These are phyloP conservation scores for Petunia secreta DNA, from an alignment of 257 asterid species.

Conservation along the genomic window DNA sequence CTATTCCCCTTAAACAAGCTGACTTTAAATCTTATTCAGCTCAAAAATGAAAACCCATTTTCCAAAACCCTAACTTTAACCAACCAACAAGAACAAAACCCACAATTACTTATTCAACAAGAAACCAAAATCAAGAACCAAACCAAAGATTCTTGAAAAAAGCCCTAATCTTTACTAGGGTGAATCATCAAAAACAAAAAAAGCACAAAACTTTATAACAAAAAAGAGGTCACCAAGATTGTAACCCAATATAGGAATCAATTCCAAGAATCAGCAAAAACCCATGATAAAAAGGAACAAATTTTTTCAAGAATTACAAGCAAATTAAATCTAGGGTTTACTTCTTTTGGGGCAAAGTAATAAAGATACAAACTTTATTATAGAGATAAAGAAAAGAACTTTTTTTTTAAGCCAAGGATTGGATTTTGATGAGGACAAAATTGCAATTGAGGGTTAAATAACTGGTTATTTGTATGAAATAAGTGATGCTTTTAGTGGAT, in stretches of 20 bases:
- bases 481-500: conserved; percentile 1
- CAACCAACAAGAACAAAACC: too few species aligned
- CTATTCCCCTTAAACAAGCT: not conserved
- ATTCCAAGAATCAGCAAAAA: conserved; percentile 23
- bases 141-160: not conserved
- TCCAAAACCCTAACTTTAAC: too few species aligned
- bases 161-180: not conserved
- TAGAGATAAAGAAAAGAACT: not conserved
- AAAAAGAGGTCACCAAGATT: conserved; percentile 27
- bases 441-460: not conserved
- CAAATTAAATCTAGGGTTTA: too few species aligned
- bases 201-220: conserved; percentile 25
- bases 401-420: conserved; percentile 11
- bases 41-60: too few species aligned
- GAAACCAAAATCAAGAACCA: too few species aligned
- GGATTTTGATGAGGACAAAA: conserved; percentile 24
- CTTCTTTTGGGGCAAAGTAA: not conserved
- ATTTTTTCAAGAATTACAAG: too few species aligned
- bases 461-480: not conserved
- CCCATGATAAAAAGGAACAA: not conserved
- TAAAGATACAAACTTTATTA: not conserved
- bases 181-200: not conserved
- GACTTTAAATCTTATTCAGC: too few species aligned
- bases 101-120: too few species aligned
- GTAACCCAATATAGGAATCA: conserved; percentile 29